Evolutionary conservation across 306 rosid species (phyloP).

Genomic region (Cucumis sativus): DNA sequence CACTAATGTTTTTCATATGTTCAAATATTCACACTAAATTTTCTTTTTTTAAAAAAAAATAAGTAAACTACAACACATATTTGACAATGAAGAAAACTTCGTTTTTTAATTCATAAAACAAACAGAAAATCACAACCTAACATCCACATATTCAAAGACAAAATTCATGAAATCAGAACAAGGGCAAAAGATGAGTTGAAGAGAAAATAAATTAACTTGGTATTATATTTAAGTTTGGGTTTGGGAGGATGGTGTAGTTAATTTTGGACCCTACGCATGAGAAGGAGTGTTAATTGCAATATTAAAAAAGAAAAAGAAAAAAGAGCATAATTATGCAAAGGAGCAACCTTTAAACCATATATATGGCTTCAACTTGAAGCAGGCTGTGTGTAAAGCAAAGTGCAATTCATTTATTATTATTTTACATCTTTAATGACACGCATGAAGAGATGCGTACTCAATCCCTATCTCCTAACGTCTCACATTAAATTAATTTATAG

Average conservation of each 20-base stretch:
- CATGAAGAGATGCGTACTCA: neutral
- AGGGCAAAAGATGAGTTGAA: no score
- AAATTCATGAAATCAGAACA: no score
- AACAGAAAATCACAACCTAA: no score
- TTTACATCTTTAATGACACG: neutral
- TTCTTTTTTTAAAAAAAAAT: no score
- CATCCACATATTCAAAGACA: no score
- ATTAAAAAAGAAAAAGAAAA: neutral
- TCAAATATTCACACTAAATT: no score
- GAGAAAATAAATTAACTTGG: neutral
- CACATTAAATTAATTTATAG: neutral
- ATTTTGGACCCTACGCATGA: neutral
- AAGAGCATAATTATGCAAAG: neutral
- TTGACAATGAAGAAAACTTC: no score
- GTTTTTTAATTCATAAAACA: no score
- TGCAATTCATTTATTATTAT: neutral
- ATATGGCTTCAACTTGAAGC: neutral
- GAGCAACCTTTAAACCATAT: neutral
- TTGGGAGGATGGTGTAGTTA: neutral
- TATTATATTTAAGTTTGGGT: no score
- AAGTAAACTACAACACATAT: no score
- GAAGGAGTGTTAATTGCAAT: neutral
- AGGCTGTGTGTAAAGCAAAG: slow-evolving; percentile 3
- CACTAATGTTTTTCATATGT: neutral
- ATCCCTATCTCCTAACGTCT: neutral